phyloP scores from a whole-genome alignment of 495 filamentous ascomycete species.

The Neurospora pannonica region DNA sequence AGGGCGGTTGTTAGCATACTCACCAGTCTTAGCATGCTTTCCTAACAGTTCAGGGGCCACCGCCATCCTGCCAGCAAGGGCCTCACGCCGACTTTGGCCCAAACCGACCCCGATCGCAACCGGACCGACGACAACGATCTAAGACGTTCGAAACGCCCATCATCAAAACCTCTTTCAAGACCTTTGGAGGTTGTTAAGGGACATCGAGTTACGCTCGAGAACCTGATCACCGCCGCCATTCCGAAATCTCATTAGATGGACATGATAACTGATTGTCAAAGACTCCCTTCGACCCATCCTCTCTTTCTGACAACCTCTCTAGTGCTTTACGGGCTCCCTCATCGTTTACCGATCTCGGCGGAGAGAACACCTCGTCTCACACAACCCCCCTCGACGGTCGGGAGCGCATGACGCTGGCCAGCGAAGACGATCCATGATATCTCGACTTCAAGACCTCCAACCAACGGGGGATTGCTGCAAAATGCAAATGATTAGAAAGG shows the following conservation, averaged over 20 bases:
- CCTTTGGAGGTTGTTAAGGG: background rate
- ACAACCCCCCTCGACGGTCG: background rate
- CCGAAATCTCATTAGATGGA: background rate
- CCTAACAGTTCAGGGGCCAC: background rate
- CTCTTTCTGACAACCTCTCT: background rate
- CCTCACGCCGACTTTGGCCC: background rate
- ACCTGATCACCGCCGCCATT: background rate
- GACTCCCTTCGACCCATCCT: background rate
- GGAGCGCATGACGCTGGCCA: background rate
- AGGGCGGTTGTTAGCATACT: background rate
- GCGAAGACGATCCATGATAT: background rate
- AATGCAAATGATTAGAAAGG: background rate
- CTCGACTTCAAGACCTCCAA: background rate
- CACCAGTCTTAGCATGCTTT: background rate
- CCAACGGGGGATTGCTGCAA: background rate
- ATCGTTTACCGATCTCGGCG: background rate
- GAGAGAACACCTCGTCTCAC: background rate
- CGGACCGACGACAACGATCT: background rate
- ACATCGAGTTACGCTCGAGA: background rate
- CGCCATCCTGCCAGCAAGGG: background rate
- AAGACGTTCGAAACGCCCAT: background rate
- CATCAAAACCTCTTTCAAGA: background rate
- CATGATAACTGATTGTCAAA: background rate
- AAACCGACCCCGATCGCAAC: background rate
- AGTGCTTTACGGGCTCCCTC: background rate